Percentiles rank a stretch among this genome's conserved stretches.
Conservation (phyloP, 1,139 yeast species). For the Magnusiomyces paraingens region DNA sequence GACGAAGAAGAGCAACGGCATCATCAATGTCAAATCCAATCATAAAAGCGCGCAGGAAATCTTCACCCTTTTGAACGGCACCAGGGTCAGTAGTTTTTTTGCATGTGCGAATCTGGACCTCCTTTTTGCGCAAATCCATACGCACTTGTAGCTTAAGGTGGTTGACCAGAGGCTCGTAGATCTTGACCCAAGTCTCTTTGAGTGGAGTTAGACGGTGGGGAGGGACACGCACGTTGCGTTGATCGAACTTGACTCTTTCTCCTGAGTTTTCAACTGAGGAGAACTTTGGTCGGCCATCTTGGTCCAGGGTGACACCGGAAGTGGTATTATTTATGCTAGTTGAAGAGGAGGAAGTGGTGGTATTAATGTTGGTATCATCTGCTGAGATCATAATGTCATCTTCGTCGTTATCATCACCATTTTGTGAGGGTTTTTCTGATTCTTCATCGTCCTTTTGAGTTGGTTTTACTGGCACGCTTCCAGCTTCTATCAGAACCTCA, state of each 20-base stretch:
- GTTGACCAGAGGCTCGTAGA: constrained; percentile 92
- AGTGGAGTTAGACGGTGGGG: constrained; percentile 96
- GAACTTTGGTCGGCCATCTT: constrained; percentile 85
- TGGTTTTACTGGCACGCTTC: constrained; percentile 37
- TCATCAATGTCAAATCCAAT: constrained; percentile 96
- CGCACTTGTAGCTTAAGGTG: constrained; percentile 91
- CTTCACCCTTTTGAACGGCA: constrained; percentile 96
- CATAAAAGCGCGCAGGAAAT: constrained; percentile 89
- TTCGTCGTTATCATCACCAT: constrained; percentile 24
- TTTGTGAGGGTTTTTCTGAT: too few species aligned
- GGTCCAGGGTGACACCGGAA: constrained; percentile 54
- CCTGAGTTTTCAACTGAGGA: constrained; percentile 62
- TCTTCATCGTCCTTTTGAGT: constrained; percentile 30
- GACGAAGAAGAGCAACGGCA: constrained; percentile 85
- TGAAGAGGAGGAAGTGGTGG: constrained; percentile 15
- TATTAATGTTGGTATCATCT: constrained; percentile 23
- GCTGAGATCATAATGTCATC: constrained; percentile 15
- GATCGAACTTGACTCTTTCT: constrained; percentile 71
- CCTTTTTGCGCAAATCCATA: constrained; percentile 75
- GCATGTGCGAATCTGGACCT: constrained; percentile 82
- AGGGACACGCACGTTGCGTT: constrained; percentile 87
- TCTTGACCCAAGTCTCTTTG: constrained; percentile 82
- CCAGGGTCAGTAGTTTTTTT: constrained; percentile 82
- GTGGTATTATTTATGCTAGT: constrained; percentile 18
- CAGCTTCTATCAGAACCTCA: constrained; percentile 61